Conservation (phyloP, 352 stramenopile species). For the Sclerospora graminicola region DNA sequence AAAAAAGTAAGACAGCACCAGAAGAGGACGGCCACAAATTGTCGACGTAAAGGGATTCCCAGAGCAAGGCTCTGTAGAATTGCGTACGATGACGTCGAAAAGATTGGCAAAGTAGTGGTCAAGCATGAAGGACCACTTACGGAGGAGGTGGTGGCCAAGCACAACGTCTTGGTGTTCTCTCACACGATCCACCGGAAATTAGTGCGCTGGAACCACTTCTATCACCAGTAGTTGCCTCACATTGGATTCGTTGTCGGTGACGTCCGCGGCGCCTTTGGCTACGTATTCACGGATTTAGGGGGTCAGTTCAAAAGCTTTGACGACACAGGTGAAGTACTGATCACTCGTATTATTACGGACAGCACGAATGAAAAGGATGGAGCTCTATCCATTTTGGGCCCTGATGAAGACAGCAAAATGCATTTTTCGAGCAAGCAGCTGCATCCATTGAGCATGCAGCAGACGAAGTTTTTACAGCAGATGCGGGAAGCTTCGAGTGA, state of each 20-base stretch:
- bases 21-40: too few species aligned
- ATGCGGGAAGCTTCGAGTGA: slow-evolving; percentile 7
- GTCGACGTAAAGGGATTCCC: too few species aligned
- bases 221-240: slow-evolving; percentile 52
- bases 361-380: slow-evolving; percentile 78
- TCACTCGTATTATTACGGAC: slow-evolving; percentile 82
- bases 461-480: slow-evolving; percentile 28
- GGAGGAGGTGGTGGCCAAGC: slow-evolving; percentile 45
- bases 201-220: slow-evolving; percentile 86
- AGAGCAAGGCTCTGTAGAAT: too few species aligned
- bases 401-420: slow-evolving; percentile 82
- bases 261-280: slow-evolving; percentile 64
- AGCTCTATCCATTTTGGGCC: slow-evolving; percentile 58
- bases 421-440: slow-evolving; percentile 44
- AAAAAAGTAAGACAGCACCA: too few species aligned
- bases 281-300: slow-evolving; percentile 76
- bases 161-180: slow-evolving; percentile 87
- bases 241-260: slow-evolving; percentile 81
- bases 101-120: too few species aligned
- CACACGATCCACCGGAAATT: slow-evolving; percentile 63
- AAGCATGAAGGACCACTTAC: slow-evolving; percentile 61
- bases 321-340: slow-evolving; percentile 67
- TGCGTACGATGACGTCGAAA: too few species aligned
- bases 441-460: slow-evolving; percentile 44
- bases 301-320: slow-evolving; percentile 69